These are phyloP conservation scores for Dunaliella sp. DNA, from an alignment of 139 green algal species.

Conservation along the genomic window DNA sequence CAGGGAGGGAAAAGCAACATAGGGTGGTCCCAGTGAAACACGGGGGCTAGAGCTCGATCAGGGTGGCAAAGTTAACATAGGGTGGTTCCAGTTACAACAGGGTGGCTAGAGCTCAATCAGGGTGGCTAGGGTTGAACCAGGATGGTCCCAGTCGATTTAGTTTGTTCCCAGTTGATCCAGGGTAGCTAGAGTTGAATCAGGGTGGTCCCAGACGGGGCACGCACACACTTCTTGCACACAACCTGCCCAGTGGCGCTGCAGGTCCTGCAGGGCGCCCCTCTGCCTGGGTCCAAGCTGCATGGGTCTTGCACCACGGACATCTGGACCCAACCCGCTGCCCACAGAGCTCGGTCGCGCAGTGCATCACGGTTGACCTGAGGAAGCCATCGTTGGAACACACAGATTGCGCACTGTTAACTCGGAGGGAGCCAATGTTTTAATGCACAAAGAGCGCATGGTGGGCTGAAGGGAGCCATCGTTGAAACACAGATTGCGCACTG, in stretches of 20 bases:
- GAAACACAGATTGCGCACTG: neutral
- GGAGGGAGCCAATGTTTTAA: neutral
- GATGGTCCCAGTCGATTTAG: neutral
- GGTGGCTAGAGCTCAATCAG: neutral
- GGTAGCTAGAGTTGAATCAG: neutral
- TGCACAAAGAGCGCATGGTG: constrained; percentile 13
- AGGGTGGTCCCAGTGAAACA: neutral
- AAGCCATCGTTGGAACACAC: neutral
- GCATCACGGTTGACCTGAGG: constrained; percentile 47
- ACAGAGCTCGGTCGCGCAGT: constrained; percentile 48
- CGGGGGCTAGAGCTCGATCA: neutral
- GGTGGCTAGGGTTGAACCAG: neutral
- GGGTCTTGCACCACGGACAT: neutral
- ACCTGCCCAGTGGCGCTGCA: neutral
- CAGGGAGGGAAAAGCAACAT: neutral
- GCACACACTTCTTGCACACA: neutral
- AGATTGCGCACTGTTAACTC: neutral
- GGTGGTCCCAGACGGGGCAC: neutral
- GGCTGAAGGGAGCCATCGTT: constrained; percentile 20
- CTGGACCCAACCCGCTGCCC: constrained; percentile 60
- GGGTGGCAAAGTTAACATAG: neutral
- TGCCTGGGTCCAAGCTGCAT: neutral
- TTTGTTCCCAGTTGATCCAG: no score
- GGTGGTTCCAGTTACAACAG: no score
- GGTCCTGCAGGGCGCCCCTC: neutral